Conservation (phyloP, 331 rosid species). For the Phaseolus coccineus region DNA sequence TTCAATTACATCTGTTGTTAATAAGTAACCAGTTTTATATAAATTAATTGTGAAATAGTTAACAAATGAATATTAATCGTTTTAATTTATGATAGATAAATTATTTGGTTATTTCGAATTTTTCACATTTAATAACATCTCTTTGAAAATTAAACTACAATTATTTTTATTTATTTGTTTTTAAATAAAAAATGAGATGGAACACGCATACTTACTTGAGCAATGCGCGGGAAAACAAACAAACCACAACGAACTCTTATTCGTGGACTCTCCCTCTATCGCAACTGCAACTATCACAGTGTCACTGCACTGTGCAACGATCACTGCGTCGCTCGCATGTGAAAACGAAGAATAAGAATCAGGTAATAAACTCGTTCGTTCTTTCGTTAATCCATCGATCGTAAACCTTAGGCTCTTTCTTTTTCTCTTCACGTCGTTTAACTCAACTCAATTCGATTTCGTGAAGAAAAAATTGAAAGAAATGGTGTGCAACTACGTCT, state of each 20-base stretch:
- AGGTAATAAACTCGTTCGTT: slow-evolving; percentile 1
- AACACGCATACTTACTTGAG: neutral
- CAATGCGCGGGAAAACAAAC: slow-evolving; percentile 49
- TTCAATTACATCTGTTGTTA: too few relatives aligned
- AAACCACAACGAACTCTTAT: slow-evolving; percentile 34
- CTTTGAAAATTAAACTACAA: too few relatives aligned
- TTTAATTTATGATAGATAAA: too few relatives aligned
- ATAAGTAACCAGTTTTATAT: too few relatives aligned
- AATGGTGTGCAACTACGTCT: slow-evolving; percentile 48
- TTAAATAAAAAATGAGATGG: too few relatives aligned
- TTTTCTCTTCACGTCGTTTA: neutral
- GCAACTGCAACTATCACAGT: neutral
- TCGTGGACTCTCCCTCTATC: neutral
- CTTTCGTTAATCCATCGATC: neutral
- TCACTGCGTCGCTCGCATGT: neutral
- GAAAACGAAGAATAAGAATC: slow-evolving; percentile 22
- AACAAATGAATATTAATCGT: too few relatives aligned
- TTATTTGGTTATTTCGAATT: too few relatives aligned
- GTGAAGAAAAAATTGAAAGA: slow-evolving; percentile 47
- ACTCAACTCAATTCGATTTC: neutral
- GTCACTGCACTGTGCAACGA: neutral
- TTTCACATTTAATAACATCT: too few relatives aligned
- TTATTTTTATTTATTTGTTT: too few relatives aligned
- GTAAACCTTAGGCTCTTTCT: neutral
- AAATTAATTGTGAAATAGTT: too few relatives aligned